Evolutionary conservation across 2,329 filamentous ascomycete species (phyloP).

Genomic region (Colletotrichum sp.): DNA sequence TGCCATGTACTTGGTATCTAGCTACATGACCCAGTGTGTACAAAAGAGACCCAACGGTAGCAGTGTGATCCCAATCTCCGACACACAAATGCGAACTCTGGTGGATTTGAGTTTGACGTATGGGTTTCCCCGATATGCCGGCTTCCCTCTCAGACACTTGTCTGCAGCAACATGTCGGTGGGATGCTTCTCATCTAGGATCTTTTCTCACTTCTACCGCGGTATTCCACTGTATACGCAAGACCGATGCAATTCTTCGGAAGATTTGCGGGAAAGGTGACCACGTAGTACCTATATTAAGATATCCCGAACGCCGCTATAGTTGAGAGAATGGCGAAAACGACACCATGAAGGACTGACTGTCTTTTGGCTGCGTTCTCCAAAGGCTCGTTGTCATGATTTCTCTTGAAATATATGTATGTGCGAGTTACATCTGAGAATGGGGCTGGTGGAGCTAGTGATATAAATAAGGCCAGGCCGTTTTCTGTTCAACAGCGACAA

Average conservation of each 20-base stretch:
- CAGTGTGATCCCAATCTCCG: neutral
- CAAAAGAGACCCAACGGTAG: neutral
- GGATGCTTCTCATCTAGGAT: neutral
- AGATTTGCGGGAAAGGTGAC: neutral
- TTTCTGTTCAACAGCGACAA: neutral
- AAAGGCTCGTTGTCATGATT: neutral
- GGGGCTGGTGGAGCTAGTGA: neutral
- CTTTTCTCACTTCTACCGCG: neutral
- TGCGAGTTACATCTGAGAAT: neutral
- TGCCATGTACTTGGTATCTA: neutral
- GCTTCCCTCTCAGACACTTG: neutral
- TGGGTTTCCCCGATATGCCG: neutral
- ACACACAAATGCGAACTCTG: neutral
- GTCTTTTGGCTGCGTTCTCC: neutral
- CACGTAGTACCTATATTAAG: neutral
- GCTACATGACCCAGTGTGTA: neutral
- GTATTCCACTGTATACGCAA: neutral
- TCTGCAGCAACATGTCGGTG: neutral
- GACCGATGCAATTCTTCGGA: neutral
- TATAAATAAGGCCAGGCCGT: neutral
- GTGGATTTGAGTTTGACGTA: rapidly evolving
- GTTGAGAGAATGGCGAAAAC: neutral
- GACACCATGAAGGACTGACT: no score
- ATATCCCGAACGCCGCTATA: neutral
- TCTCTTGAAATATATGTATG: neutral